Base-by-base conservation (phyloP, 2,329 filamentous ascomycete genomes). In the Drechslerella stenobrocha region DNA sequence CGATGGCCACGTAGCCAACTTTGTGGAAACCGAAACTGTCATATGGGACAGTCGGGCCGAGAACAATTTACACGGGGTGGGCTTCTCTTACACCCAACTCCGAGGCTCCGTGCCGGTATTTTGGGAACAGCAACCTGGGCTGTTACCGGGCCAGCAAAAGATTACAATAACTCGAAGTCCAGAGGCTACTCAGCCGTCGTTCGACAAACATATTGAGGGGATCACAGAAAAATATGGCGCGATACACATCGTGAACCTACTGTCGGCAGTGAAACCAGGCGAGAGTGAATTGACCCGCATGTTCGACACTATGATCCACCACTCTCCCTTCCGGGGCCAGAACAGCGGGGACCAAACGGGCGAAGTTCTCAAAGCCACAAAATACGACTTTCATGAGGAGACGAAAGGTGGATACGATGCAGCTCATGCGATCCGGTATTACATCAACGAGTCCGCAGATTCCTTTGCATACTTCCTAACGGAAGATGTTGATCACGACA, bases 361-460 rank as follows among this genome's bases (percentile, higher is more conserved):
- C 4, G 88, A 90, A 66, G 89, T 96, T 34, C 77, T 97, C 26
- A 83, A 83, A 70, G 83, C 87, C 64, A 95, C 92, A 0, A 89
- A 96, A 74, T 98, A 93, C 74, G 93, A 98, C 76, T 97, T 98
- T 66, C 91, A 97, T 74, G 92, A 91, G 2, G 90, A 97, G 76
- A 96, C 93, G 0, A 88, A 88, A 73, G 89, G 88, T 0, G 92
- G 92, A 2, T 97, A 96, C 74, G 90, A 95, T 75, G 90, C 89
- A 58, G 93, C 92, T n/a, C 86, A 83, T 71, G 84, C 87, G 72
- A 96, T 98, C 70, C 85, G 86, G 45, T 82, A 84, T 48, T 86
- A 89, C 72, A 89, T 97, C 32, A 84, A 88, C 64, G 77, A 84
- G 57, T 93, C 90, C 22, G 87, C 89, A 4, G 86, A 95, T 70